Conservation (phyloP, 2,329 filamentous ascomycete genomes). For the Zymoseptoria pseudotritici region DNA sequence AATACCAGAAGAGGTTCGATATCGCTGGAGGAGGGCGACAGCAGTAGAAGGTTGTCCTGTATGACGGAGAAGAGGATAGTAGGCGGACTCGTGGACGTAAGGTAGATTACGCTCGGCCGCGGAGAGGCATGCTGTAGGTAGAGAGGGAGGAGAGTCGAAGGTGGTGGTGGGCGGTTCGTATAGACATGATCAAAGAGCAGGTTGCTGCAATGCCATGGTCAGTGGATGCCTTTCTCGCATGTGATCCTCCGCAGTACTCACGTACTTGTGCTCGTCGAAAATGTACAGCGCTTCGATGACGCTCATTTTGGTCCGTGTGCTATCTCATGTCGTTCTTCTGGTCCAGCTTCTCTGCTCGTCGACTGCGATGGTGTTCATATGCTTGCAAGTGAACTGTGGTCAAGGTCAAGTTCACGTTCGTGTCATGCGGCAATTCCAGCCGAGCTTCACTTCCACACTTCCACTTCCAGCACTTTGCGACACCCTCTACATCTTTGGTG, state of each 20-base stretch:
- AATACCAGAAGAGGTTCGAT: conserved; percentile 82
- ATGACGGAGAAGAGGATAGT: conserved; percentile 80
- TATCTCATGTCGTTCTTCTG: conserved; percentile 8
- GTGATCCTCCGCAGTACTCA: conserved; percentile 20
- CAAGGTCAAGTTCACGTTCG: not conserved
- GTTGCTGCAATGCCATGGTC: conserved; percentile 47
- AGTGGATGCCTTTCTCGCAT: conserved; percentile 5
- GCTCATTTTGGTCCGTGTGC: conserved; percentile 40
- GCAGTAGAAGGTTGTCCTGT: conserved; percentile 81
- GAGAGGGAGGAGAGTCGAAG: conserved; percentile 69
- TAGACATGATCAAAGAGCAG: conserved; percentile 86
- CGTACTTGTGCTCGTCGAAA: conserved; percentile 89
- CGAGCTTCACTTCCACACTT: not conserved
- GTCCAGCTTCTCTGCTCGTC: not conserved
- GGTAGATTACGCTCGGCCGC: conserved; percentile 77
- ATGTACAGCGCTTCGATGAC: conserved; percentile 94
- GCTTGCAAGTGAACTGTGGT: not conserved
- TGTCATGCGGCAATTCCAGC: not conserved
- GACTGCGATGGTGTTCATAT: not conserved
- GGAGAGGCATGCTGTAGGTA: conserved; percentile 77
- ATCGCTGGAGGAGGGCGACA: conserved; percentile 78
- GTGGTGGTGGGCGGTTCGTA: conserved; percentile 69
- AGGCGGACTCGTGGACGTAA: conserved; percentile 72
- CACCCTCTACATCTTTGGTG: not conserved
- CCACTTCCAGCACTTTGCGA: conserved; percentile 4